phyloP scores from a whole-genome alignment of 139 green algal species.

The Micractinium sp. region DNA sequence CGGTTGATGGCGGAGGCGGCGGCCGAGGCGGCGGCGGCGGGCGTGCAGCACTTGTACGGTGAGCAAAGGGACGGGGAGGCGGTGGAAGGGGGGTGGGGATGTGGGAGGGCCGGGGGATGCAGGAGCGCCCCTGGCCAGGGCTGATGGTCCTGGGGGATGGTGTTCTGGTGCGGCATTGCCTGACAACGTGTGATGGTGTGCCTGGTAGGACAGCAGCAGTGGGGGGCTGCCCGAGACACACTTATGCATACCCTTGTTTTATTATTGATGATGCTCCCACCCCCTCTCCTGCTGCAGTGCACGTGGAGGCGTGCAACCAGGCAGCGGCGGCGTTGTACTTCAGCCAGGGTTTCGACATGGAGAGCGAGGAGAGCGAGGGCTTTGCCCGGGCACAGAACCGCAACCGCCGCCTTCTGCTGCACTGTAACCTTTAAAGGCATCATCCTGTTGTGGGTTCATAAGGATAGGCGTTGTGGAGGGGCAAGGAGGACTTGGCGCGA shows the following conservation, averaged over 20 bases:
- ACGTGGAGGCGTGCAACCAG: conserved; percentile 71
- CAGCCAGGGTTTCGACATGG: conserved; percentile 57
- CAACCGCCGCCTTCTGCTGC: conserved; percentile 63
- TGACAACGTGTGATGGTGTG: neutral
- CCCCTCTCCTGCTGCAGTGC: conserved; percentile 69
- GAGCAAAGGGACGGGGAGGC: neutral
- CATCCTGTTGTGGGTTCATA: too few relatives aligned
- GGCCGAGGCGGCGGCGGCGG: conserved; percentile 20
- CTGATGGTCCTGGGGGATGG: too few relatives aligned
- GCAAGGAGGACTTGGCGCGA: too few relatives aligned
- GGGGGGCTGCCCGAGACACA: too few relatives aligned
- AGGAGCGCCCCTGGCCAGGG: too few relatives aligned
- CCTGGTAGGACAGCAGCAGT: neutral
- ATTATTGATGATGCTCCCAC: neutral
- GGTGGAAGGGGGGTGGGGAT: neutral
- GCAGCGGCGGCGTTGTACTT: conserved; percentile 68
- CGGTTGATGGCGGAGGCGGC: conserved; percentile 8
- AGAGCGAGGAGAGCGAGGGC: conserved; percentile 59
- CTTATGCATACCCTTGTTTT: too few relatives aligned
- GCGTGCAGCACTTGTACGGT: conserved; percentile 68
- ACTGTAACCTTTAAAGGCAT: conserved; percentile 13
- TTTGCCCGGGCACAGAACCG: conserved; percentile 53
- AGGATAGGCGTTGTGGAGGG: too few relatives aligned
- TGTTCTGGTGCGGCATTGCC: neutral
- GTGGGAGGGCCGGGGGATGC: too few relatives aligned